These are phyloP conservation scores for Suillus brevipes DNA, from an alignment of 768 basidiomycete genomes.

Conservation along the genomic window DNA sequence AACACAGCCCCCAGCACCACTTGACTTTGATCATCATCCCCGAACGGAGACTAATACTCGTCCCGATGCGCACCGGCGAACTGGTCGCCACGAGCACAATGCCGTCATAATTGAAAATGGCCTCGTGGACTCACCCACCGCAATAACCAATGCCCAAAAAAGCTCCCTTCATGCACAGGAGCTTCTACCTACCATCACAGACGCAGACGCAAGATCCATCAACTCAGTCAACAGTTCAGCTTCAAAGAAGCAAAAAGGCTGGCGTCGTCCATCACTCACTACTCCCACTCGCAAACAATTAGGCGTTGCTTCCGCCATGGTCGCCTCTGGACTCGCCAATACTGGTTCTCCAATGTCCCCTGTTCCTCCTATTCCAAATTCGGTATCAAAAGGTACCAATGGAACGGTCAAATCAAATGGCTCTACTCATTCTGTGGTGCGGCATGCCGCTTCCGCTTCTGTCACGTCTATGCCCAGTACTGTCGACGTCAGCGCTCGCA, in stretches of 20 bases:
- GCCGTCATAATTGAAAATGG: conserved; percentile 1
- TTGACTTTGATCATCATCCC: conserved; percentile 24
- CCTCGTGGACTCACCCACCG: conserved; percentile 26
- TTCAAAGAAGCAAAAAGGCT: conserved; percentile 26
- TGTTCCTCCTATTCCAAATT: conserved; percentile 33
- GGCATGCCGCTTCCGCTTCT: conserved; percentile 10
- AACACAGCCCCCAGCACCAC: conserved; percentile 32
- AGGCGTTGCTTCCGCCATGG: conserved; percentile 36
- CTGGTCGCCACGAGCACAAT: conserved; percentile 24
- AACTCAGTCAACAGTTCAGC: conserved; percentile 26
- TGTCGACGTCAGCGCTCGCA: conserved; percentile 8
- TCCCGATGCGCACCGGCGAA: conserved; percentile 15
- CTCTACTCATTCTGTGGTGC: conserved; percentile 6
- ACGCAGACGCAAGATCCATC: conserved; percentile 28
- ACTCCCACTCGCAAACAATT: conserved; percentile 40
- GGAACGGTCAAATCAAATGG: conserved; percentile 14
- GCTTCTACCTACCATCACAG: conserved; percentile 13
- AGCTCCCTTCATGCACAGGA: conserved; percentile 20
- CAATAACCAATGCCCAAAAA: conserved; percentile 9
- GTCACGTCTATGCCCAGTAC: conserved; percentile 16
- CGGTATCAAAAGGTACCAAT: conserved; percentile 21
- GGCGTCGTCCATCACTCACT: conserved; percentile 15
- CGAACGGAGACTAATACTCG: background rate
- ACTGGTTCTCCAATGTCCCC: conserved; percentile 49
- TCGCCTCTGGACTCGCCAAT: conserved; percentile 50